Base-by-base conservation (phyloP, 495 filamentous ascomycete species). In the Cenococcum geophilum region DNA sequence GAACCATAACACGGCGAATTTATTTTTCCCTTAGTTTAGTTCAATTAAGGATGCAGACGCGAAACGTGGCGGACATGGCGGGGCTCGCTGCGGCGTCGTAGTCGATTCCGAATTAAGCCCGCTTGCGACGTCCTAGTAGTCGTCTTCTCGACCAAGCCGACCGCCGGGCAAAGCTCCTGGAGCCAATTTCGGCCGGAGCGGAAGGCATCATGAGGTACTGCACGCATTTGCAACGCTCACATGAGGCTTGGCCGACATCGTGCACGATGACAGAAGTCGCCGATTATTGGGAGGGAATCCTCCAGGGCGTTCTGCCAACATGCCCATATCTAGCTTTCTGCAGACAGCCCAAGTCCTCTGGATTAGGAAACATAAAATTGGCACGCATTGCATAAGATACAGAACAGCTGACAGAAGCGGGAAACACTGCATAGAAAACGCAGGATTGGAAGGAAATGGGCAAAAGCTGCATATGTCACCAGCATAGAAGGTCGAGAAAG, bases 401-500 rank as follows among this genome's bases (percentile, higher is more conserved):
- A 32, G 27, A 32, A 32, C 27, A 32, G 14, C 40, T 18, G 18
- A 45, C 40, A 45, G 40, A 45, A 45, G 4, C 40, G 40, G 18
- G 40, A 14, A 45, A 2, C 14, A 10, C 40, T 4, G 40, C 14
- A 16, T 45, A 10, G 18, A 18, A 52, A 27, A 52, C 18, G 14
- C 25, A 23, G 20, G 49, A 23, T 27, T 52, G 49, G 48, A 27
- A 18, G 18, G 1, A 5, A 16, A 22, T 52, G 22, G 5, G 14
- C 18, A 27, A 18, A 23, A 23, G 49, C 49, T 25, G 18, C 14
- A 5, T 27, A 10, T 52, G 49, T 52, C 49, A 52, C 49, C 49
- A 32, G 45, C 49, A 52, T 52, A 16, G 49, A 52, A 52, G 48
- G 48, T 51, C 23, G 18, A 22, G 20, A 51, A 51, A 21, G 40